Evolutionary conservation across 306 rosid species (phyloP).

Genomic region (Prunus fruticosa): DNA sequence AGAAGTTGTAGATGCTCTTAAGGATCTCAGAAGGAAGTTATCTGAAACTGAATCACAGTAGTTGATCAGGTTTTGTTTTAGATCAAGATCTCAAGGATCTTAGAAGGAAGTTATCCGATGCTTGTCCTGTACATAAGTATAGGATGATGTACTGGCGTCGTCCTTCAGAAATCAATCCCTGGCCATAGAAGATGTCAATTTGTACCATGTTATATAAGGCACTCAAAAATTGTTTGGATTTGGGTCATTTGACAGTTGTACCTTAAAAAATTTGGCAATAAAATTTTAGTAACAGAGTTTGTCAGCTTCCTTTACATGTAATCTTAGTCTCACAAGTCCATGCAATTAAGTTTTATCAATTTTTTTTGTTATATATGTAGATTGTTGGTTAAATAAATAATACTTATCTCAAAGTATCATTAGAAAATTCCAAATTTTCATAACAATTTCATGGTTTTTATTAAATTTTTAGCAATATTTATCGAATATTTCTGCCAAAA

Average conservation of each 20-base stretch:
- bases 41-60: constrained; percentile 53
- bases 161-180: constrained; percentile 4
- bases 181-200: background rate
- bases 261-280: background rate
- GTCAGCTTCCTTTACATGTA: too few species aligned
- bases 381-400: too few species aligned
- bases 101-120: background rate
- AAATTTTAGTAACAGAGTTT: too few species aligned
- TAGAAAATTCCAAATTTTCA: too few species aligned
- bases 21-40: constrained; percentile 65
- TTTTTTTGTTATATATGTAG: too few species aligned
- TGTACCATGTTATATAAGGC: background rate
- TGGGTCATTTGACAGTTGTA: background rate
- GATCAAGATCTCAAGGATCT: background rate
- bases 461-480: too few species aligned
- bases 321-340: too few species aligned
- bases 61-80: constrained; percentile 18
- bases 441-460: too few species aligned
- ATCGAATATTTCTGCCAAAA: too few species aligned
- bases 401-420: too few species aligned
- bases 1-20: constrained; percentile 82
- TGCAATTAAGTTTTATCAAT: too few species aligned
- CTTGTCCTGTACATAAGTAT: background rate
- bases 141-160: background rate
- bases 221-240: background rate